Evolutionary conservation across 75 land plant genomes (phyloP), one percentile per base, ranked within the genome.

Genomic region (Cryptomeria japonica): DNA sequence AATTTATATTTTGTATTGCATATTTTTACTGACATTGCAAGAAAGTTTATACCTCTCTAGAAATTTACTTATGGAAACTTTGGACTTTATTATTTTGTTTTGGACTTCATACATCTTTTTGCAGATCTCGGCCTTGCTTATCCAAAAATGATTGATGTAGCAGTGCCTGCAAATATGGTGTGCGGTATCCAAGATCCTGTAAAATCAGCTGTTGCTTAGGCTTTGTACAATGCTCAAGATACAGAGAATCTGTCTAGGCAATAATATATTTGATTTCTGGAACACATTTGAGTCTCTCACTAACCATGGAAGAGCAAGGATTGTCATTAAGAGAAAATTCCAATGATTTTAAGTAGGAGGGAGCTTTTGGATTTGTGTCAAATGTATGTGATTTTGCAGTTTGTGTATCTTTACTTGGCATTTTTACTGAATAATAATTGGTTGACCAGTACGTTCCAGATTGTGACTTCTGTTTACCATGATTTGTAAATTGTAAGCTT

Each of bases 91-190:
- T 39, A 44, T 42, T 86, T n/a, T 73, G 34, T n/a, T 72, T 44
- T 72, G 86, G 39, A 85, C 16, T 42, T 53, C 0, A 39, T 32
- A 19, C 49, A 34, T 39, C 41, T 79, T 85, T 75, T 38, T 88
- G 36, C 92, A 97, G 99, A 97, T 93, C 86, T 98, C 79, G 95
- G 94, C 32, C 89, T 98, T 88, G 36, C 99, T 70, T 98, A 97
- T 89, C 99, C 99, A 34, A 98, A 97, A 90, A 94, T 98, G 99
- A 96, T 98, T 0, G 96, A 97, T 88, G 84, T 94, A 31, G 99
- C 99, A 32, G 97, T 98, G 51, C 99, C 99, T 13, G 97, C 99
- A 85, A 97, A 98, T 85, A 88, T 95, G 95, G 94, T 95, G 15
- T 98, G 99, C 88, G 99, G 99, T 2, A 56, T 98, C 86, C 99